Evolutionary conservation across 106 monocot species (phyloP), one percentile per base, ranked within the genome.

Genomic region (Dioscorea dumetorum): DNA sequence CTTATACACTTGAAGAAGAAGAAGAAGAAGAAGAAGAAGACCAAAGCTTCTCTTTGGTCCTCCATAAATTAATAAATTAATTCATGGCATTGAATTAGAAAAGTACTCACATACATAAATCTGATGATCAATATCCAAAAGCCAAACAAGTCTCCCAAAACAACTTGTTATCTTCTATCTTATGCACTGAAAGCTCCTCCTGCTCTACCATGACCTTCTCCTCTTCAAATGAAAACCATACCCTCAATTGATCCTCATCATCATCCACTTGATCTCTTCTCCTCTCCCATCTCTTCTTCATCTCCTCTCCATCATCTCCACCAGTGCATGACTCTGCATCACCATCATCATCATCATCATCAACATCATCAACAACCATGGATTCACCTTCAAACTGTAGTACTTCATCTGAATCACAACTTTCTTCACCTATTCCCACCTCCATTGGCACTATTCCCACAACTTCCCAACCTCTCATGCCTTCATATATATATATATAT

Each of bases 111-210:
- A 28, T 28, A 28, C 3, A 28, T 28, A 41, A 5, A 41, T 8
- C 3, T 59, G 22, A 59, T 59, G 59, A 59, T 59, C 22, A 59
- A 22, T 49, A 66, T 1, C 49, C 49, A 21, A 22, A 1, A 49
- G 49, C 66, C 66, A 66, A 66, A 49, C 66, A 66, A 66, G 50
- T 22, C 12, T 66, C 66, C 66, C 66, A 66, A 49, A 66, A 66
- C 8, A 48, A 49, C 49, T 22, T 20, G 49, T 66, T 50, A 0
- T 22, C 49, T 49, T 49, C 34, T 48, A 35, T 63, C 33, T 63
- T 2, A 48, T 35, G n/a, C 54, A 54, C 19, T 18, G 54, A 54
- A 16, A 13, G 3, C 54, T 54, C 54, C 54, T 54, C 54, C 54
- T 54, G 0, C 12, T 54, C 41, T 41, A 0, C 41, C 6, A 8